Percentiles rank a stretch among this genome's conserved stretches.
Evolutionary conservation across 2,329 filamentous ascomycete species (phyloP).

Genomic region (Talaromyces sp.): DNA sequence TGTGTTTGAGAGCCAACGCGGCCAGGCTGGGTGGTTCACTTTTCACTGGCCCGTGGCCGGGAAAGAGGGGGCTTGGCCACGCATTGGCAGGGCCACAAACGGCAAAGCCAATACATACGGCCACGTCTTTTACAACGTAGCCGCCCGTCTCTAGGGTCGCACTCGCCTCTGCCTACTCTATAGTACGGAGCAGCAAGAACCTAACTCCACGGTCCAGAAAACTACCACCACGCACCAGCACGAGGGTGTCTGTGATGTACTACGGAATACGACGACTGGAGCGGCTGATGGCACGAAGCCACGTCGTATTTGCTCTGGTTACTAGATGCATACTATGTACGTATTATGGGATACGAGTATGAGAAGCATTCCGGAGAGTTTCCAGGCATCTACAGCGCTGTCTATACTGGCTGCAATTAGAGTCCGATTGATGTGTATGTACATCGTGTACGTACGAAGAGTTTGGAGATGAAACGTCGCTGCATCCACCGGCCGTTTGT

Average conservation of each 20-base stretch:
- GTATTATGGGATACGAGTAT: not conserved
- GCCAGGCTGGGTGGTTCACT: not conserved
- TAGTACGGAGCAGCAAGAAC: not conserved
- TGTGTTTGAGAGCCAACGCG: not conserved
- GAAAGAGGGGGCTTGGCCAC: constrained; percentile 4
- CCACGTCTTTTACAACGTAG: not conserved
- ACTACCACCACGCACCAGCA: not conserved
- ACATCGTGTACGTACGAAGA: too few relatives aligned
- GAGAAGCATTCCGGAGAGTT: not conserved
- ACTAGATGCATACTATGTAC: not conserved
- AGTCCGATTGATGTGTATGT: not conserved
- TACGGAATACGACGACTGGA: not conserved
- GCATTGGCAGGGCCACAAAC: not conserved
- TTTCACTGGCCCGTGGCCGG: not conserved
- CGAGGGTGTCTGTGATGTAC: not conserved
- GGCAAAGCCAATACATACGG: not conserved
- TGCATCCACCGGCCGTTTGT: not conserved
- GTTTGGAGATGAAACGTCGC: constrained; percentile 1
- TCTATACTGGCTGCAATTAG: not conserved
- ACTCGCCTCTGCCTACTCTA: too few relatives aligned
- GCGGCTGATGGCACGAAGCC: constrained; percentile 1
- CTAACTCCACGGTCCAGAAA: not conserved
- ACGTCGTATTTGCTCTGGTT: not conserved
- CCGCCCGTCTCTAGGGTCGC: not conserved
- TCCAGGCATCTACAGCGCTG: too few relatives aligned